Base-by-base conservation (phyloP, 306 rosid genomes). In the Ammopiptanthus mongolicus region DNA sequence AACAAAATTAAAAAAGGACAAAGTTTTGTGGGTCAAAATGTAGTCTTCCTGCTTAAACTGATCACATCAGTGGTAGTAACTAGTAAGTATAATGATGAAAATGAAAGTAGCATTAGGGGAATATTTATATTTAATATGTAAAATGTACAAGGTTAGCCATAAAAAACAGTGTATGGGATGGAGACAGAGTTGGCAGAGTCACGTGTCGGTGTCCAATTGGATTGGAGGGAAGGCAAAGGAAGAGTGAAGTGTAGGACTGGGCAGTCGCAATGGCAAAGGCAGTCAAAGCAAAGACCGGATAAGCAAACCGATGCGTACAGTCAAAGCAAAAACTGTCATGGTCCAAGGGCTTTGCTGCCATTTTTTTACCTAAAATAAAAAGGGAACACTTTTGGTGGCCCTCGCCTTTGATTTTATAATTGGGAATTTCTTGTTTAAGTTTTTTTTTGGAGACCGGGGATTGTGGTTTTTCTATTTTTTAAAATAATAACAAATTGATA, bases 211-310 rank as follows among this genome's bases (percentile, higher is more conserved):
- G 74, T 8, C 2, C 23, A 22, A 79, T 78, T 82, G 86, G 85
- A 34, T 19, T 33, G 10, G 42, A 47, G 11, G 18, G 67, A 73
- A 51, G 76, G 65, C 51, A 67, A 23, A 37, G 71, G 13, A 3
- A 52, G 55, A 42, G 48, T 13, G 15, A 14, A 28, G 21, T 21
- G 57, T 37, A 68, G 56, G 12, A 71, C 65, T 76, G 33, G 72
- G 71, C 74, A 74, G 39, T 15, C 2, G 78, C 74, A 74, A 44
- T 44, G 31, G 88, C 33, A 78, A 81, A 81, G 84, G 46, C 60
- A 73, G 91, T 89, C 89, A 89, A 87, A 89, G 84, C 88, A 83
- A 80, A 77, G 88, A 87, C 88, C 46, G 87, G 88, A 89, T 81
- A 86, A 80, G 84, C 85, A 84, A 84, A 80, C 69, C 75, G 69